Percentiles rank a stretch among this genome's conserved stretches.
Conservation (phyloP, 1,139 yeast species). For the Lodderomyces metapsilosis region DNA sequence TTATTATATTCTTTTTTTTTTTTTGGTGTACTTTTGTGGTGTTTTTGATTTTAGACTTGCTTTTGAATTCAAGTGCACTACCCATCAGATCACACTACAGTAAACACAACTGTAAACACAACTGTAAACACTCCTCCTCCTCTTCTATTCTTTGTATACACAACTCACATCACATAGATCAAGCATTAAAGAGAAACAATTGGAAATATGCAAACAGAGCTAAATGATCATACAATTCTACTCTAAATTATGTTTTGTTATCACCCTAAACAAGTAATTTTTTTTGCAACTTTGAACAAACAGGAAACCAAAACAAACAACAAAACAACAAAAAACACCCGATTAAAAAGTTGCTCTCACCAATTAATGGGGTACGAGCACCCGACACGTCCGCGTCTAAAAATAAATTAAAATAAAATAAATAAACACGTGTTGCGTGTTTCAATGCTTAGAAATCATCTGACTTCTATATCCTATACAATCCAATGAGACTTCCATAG, state of each 20-base stretch:
- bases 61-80: background rate
- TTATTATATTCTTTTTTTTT: background rate
- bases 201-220: background rate
- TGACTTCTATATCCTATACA: too few species aligned
- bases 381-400: constrained; percentile 2
- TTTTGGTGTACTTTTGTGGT: constrained; percentile 2
- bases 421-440: background rate
- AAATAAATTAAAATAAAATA: background rate
- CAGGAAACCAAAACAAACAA: background rate
- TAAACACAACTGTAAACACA: background rate
- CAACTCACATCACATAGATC: too few species aligned
- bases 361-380: too few species aligned
- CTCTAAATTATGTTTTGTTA: background rate
- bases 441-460: too few species aligned
- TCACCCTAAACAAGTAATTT: background rate
- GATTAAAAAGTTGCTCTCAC: too few species aligned
- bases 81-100: background rate
- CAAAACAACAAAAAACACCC: background rate
- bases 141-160: background rate
- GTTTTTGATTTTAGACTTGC: background rate
- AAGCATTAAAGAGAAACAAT: too few species aligned
- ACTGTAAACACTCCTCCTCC: too few species aligned
- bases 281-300: background rate
- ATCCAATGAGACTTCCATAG: too few species aligned
- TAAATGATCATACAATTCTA: background rate